Evolutionary conservation across 2,329 filamentous ascomycete genomes (phyloP).

Genomic region (Pseudogymnoascus sp.): DNA sequence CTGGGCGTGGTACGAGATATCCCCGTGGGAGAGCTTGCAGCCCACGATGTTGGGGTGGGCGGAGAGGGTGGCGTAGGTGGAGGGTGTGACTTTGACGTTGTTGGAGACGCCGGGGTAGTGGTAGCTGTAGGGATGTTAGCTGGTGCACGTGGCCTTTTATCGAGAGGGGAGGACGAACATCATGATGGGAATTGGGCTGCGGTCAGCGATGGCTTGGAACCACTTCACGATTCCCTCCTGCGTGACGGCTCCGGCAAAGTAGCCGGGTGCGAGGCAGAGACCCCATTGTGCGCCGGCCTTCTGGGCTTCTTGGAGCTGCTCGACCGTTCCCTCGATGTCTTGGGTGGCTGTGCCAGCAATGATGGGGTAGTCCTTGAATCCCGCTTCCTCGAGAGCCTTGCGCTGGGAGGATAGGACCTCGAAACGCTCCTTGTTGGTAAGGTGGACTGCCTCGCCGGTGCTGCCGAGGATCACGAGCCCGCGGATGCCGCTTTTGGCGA

Average conservation of each 20-base stretch:
- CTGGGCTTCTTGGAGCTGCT: constrained; percentile 40
- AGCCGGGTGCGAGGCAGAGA: constrained; percentile 54
- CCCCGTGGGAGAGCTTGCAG: constrained; percentile 60
- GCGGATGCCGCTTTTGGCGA: constrained; percentile 49
- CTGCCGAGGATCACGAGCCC: constrained; percentile 54
- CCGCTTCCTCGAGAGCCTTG: constrained; percentile 43
- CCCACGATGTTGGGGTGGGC: constrained; percentile 59
- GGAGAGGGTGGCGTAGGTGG: constrained; percentile 48
- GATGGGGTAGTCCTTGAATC: constrained; percentile 50
- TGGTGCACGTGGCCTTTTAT: background rate
- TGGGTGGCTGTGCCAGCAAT: constrained; percentile 50
- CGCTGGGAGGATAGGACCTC: constrained; percentile 45
- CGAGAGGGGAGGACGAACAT: constrained; percentile 32
- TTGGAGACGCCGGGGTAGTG: constrained; percentile 59
- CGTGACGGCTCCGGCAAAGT: constrained; percentile 50
- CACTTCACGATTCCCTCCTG: constrained; percentile 52
- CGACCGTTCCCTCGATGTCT: constrained; percentile 46
- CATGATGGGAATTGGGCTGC: constrained; percentile 49
- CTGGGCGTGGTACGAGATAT: constrained; percentile 55
- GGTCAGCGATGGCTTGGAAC: constrained; percentile 52
- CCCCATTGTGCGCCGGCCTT: constrained; percentile 53
- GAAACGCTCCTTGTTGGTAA: constrained; percentile 46
- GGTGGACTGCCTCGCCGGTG: constrained; percentile 55
- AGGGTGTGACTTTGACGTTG: constrained; percentile 49
- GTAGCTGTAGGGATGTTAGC: constrained; percentile 29